Conservation (phyloP, 31 red algal genomes). For the Asparagopsis taxiformis region DNA sequence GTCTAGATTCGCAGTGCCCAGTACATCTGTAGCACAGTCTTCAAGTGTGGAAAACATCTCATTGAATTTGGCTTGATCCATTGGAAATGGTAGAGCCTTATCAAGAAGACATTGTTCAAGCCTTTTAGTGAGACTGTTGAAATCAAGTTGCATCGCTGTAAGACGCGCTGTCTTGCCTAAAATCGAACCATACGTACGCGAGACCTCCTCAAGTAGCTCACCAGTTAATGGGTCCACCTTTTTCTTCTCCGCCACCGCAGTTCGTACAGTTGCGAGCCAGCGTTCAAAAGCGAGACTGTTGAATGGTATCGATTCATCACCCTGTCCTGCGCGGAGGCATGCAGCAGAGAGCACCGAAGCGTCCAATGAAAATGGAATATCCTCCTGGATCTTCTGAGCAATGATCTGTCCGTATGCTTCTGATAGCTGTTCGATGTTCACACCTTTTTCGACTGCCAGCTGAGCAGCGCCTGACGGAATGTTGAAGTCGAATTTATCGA, state of each 20-base stretch:
- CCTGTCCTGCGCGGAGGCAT: not conserved
- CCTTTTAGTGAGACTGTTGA: not conserved
- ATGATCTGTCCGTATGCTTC: constrained; percentile 15
- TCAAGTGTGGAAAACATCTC: constrained; percentile 5
- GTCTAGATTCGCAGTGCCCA: constrained; percentile 17
- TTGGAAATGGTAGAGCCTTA: not conserved
- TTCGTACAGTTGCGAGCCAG: not conserved
- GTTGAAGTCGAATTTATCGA: constrained; percentile 2
- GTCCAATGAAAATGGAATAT: not conserved
- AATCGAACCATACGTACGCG: constrained; percentile 7
- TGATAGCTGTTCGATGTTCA: constrained; percentile 1
- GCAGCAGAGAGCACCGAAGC: not conserved
- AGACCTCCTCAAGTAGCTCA: not conserved
- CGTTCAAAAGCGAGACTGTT: not conserved
- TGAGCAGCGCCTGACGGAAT: constrained; percentile 2
- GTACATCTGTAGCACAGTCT: constrained; percentile 5
- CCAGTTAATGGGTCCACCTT: not conserved
- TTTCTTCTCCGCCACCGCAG: not conserved
- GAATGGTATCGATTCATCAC: not conserved
- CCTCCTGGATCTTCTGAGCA: constrained; percentile 1
- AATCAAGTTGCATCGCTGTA: constrained; percentile 4
- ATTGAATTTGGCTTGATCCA: constrained; percentile 3
- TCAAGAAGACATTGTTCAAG: not conserved
- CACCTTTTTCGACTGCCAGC: not conserved
- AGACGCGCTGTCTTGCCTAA: constrained; percentile 8